Base-by-base conservation (phyloP, 345 rosid species). In the Conringia planisiliqua region DNA sequence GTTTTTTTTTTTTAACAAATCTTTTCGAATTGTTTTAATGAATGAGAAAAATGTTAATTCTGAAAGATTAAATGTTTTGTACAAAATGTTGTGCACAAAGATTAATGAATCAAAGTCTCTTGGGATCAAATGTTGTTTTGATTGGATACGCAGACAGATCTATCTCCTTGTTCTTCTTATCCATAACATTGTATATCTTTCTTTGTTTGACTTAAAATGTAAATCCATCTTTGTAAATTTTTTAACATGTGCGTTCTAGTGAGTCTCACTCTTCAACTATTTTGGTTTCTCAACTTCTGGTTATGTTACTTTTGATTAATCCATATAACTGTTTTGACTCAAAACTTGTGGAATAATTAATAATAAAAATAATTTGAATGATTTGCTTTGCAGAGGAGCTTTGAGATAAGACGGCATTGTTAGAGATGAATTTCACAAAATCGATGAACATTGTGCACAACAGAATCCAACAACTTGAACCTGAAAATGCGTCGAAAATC, bases 381-480 rank as follows among this genome's bases (percentile, higher is more conserved):
- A 42, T 57, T 62, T 35, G 60, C 22, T 50, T 38, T 48, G 70
- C 17, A 76, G 73, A 14, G 13, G 32, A 11, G 40, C 26, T 80
- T 78, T 62, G 27, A 3, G 74, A 68, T 72, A 43, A 36, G 5
- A 33, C 24, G 2, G 12, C 24, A 32, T 51, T 66, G 36, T 42
- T 66, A 47, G 79, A 80, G 64, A 90, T 95, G 99, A 90, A 92
- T 83, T 89, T 87, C 71, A 72, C 90, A 3, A 92, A 87, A 77
- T 85, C 98, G 56, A 91, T 96, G 40, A 89, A 87, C 67, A 78
- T 84, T 47, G 96, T 92, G 14, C 93, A 89, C 83, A 70, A 75
- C 26, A 87, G 97, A 82, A 92, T 95, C 78, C 93, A 89, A 66
- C 76, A 86, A 80, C 73, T 87, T 22, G 99, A 95, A 69, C 99